Percentiles rank a stretch among this genome's conserved stretches.
Evolutionary conservation across 306 rosid species (phyloP).

Genomic region (Citrullus amarus): DNA sequence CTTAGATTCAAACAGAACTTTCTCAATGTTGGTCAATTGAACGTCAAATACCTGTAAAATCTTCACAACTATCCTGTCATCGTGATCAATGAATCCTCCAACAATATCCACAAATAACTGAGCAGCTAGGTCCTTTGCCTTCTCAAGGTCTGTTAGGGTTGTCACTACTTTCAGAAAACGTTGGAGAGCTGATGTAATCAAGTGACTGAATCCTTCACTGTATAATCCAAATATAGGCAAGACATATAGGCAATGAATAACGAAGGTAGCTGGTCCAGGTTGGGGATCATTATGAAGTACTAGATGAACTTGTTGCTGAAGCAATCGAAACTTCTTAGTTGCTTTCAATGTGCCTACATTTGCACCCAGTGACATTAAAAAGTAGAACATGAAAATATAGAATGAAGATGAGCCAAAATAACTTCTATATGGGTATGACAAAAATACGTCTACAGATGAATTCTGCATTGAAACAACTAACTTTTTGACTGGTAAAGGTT

Average conservation of each 20-base stretch:
- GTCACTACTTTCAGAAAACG: conserved; percentile 46
- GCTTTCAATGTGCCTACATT: conserved; percentile 80
- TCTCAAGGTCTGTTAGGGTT: conserved; percentile 23
- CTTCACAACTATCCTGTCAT: conserved; percentile 58
- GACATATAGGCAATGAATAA: conserved; percentile 62
- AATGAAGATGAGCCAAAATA: neutral
- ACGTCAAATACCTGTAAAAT: conserved; percentile 60
- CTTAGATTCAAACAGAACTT: conserved; percentile 35
- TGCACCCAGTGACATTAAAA: conserved; percentile 22
- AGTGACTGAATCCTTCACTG: conserved; percentile 76
- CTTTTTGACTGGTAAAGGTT: neutral
- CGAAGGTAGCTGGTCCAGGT: conserved; percentile 79
- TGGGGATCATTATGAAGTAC: conserved; percentile 71
- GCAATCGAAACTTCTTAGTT: conserved; percentile 71
- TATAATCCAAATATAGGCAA: conserved; percentile 58
- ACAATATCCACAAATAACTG: conserved; percentile 48
- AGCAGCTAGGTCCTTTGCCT: conserved; percentile 58
- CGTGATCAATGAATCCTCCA: conserved; percentile 57
- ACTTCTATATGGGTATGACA: neutral
- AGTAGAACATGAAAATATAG: neutral
- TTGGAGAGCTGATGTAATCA: conserved; percentile 61
- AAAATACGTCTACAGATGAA: neutral
- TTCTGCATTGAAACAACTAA: neutral
- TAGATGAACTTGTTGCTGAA: conserved; percentile 68
- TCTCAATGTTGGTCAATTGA: conserved; percentile 46